Conservation (phyloP, 495 filamentous ascomycete genomes). For the Penicillium fimorum region DNA sequence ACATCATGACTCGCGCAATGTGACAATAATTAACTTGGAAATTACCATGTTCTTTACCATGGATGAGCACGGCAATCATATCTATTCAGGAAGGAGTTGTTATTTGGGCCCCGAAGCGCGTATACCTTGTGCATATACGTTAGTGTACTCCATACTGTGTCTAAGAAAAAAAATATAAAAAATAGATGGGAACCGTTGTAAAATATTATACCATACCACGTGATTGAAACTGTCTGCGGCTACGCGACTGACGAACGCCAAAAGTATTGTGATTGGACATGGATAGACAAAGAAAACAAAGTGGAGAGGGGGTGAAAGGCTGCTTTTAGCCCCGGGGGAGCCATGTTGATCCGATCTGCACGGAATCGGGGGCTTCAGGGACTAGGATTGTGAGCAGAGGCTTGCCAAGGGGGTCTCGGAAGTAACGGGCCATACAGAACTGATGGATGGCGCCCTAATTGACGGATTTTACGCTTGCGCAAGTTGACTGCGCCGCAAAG, state of each 20-base stretch:
- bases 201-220: conserved; percentile 11
- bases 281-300: conserved; percentile 13
- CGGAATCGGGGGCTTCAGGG: conserved; percentile 27
- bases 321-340: conserved; percentile 10
- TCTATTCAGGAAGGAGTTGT: conserved; percentile 10
- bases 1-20: conserved; percentile 31
- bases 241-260: conserved; percentile 24
- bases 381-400: conserved; percentile 8
- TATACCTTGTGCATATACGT: not conserved
- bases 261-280: conserved; percentile 17
- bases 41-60: not conserved
- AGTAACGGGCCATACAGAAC: conserved; percentile 9
- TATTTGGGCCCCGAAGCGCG: not conserved
- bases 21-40: conserved; percentile 11
- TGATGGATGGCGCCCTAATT: conserved; percentile 2
- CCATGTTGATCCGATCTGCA: conserved; percentile 36
- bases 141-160: too few species aligned
- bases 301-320: conserved; percentile 3
- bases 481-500: conserved; percentile 17
- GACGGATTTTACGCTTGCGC: conserved; percentile 9
- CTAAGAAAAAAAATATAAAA: not conserved
- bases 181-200: too few species aligned
- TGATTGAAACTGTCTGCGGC: conserved; percentile 25
- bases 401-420: conserved; percentile 10
- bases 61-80: not conserved